Base-by-base conservation (phyloP, 106 monocot genomes). In the Allium sativum region DNA sequence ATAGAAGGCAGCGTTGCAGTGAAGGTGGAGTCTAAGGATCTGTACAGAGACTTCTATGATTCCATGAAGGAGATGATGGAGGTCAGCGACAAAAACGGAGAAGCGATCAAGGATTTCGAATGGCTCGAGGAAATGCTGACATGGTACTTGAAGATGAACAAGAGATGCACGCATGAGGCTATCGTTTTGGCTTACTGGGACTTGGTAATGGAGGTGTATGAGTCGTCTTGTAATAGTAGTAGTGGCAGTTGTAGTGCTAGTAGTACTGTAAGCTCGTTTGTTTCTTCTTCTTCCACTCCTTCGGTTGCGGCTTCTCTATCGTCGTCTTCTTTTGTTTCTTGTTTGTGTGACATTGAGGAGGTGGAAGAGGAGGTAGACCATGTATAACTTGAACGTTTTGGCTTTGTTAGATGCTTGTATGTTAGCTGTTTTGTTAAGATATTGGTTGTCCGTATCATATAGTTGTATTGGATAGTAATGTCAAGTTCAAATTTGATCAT, bases 31-130 rank as follows among this genome's bases (percentile, higher is more conserved):
- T 91, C 91, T 0, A 17, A 75, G 19, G 79, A 91, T 58, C 79
- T 75, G 0, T 82, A 90, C 67, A 7, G 48, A 20, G 90, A 90
- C 51, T 90, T 90, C 66, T 53, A 70, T 56, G 70, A 48, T 13
- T 90, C 90, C 7, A 90, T 90, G 85, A 82, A 83, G 77, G 74
- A 78, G 86, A 79, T 90, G 75, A 80, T 80, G 71, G 53, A 52
- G 71, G 74, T 73, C 48, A 31, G 31, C 10, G 62, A 73, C 48
- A 85, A 74, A 18, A 54, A 48, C 8, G 48, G 48, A 50, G 48
- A 50, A 22, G 16, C 2, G 56, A 68, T 51, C 40, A 31, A 31
- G 31, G 85, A 72, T 42, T 79, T 73, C 82, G 85, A 56, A 12
- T 75, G 76, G 68, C 52, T 90, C 12, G 74, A 82, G 68, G 82